Conservation (phyloP, 176 grass and related monocot species). For the Saccharum officinarum region DNA sequence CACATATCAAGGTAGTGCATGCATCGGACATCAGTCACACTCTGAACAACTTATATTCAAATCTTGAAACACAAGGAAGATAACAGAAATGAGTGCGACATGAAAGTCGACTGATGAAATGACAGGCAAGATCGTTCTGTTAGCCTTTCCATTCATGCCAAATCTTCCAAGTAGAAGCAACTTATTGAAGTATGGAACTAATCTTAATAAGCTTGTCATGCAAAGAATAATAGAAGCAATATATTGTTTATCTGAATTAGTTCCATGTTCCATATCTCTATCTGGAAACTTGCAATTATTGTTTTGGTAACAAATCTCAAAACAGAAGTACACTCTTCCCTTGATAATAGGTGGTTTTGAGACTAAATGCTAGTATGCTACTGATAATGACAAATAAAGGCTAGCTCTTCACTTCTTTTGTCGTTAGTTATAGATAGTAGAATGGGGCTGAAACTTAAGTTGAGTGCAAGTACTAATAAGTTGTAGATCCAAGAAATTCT, state of each 20-base stretch:
- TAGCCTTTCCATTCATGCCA: conserved; percentile 40
- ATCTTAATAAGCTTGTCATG: not conserved
- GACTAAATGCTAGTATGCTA: no score
- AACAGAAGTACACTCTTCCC: not conserved
- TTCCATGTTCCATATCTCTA: not conserved
- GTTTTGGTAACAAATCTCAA: not conserved
- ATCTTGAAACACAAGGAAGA: conserved; percentile 50
- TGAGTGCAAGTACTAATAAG: not conserved
- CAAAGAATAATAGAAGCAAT: not conserved
- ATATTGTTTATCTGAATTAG: not conserved
- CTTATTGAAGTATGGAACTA: not conserved
- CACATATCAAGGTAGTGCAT: not conserved
- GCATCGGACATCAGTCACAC: not conserved
- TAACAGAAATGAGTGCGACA: conserved; percentile 42
- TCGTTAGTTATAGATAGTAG: no score
- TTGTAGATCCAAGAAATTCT: not conserved
- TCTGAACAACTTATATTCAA: conserved; percentile 29
- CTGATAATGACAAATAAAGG: no score
- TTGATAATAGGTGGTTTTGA: no score
- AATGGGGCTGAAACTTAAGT: not conserved
- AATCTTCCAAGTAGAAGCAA: conserved; percentile 17
- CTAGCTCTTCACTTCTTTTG: no score
- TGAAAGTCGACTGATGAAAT: not conserved
- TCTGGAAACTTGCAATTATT: not conserved
- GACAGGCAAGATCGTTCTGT: conserved; percentile 13